Evolutionary conservation across 352 stramenopile species (phyloP).

Genomic region (Phytopythium montanum): DNA sequence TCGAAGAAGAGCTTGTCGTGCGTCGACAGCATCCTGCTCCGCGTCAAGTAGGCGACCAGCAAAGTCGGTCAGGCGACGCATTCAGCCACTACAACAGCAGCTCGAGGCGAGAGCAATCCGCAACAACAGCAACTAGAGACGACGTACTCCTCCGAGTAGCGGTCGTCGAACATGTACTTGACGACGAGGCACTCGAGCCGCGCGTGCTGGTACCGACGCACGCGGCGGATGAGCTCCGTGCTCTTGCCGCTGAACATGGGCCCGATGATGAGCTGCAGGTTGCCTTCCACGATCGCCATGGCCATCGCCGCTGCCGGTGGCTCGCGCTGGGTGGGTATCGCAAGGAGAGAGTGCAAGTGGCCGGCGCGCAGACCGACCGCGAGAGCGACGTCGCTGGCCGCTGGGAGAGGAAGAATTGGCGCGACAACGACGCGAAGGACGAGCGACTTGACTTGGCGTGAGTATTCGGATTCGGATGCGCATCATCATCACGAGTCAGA

Average conservation of each 20-base stretch:
- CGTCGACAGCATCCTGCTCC: constrained; percentile 57
- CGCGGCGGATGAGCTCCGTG: constrained; percentile 82
- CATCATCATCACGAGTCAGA: constrained; percentile 3
- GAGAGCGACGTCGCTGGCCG: neutral
- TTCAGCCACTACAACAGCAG: neutral
- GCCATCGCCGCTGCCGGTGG: neutral
- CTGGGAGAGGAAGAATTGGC: neutral
- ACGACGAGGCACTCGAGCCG: constrained; percentile 77
- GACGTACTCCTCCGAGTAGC: constrained; percentile 69
- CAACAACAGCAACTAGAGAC: neutral
- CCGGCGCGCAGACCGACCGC: neutral
- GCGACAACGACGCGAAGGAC: constrained; percentile 1
- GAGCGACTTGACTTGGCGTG: neutral
- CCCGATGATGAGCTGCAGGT: constrained; percentile 81
- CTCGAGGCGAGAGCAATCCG: neutral
- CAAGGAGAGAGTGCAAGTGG: neutral
- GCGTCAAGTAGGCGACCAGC: neutral
- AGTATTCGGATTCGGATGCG: neutral
- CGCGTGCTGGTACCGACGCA: constrained; percentile 76
- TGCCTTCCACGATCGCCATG: constrained; percentile 26
- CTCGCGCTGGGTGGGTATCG: neutral
- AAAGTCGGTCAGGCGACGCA: neutral
- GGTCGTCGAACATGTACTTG: constrained; percentile 77
- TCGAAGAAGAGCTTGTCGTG: constrained; percentile 76
- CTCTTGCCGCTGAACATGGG: constrained; percentile 89